Evolutionary conservation across 495 filamentous ascomycete genomes (phyloP), one percentile per base, ranked within the genome.

Genomic region (Tuber calosporum): DNA sequence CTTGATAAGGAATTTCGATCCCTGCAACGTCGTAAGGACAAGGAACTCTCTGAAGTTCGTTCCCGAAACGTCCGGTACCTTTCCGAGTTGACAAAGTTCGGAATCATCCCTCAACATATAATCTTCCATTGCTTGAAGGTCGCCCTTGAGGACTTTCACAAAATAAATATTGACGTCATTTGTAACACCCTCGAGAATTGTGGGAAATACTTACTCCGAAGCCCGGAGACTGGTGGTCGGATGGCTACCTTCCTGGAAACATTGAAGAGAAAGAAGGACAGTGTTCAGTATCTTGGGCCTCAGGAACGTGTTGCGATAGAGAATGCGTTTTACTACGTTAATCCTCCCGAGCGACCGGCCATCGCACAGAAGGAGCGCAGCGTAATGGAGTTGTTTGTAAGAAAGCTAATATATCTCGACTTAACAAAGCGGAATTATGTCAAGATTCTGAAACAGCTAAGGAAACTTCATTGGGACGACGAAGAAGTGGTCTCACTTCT

Each of bases 121-220:
- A 95, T 98, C 73, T 99, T 99, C 83, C 96, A 99, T 79, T 98
- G 94, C 83, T 87, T 99, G 74, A 98, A 96, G 82, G 94, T 99
- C 78, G 95, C 95, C 74, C 84, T 98, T 8, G 96, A 99, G 79
- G 95, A 99, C 75, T 98, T 99, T 77, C 97, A 96, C 13, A 88
- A 94, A 76, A 96, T 97, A 89, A 98, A 98, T 79, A 96, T 99
- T 74, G 96, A 99, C 82, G 97, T 99, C 78, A 96, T 98, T 76
- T 94, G 94, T 78, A 93, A 96, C 78, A 85, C 97, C n/a, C 86
- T 99, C 11, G 95, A 99, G 84, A 98, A 97, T 79, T 99, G 96
- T 79, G 95, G 95, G 42, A 90, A 94, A 9, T 99, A 97, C 83
- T 84, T 99, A 62, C 86, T 98, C 68, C 92, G 96, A 41, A 97